phyloP scores from a whole-genome alignment of 108 stramenopile species.

The Parietichytrium sp. region DNA sequence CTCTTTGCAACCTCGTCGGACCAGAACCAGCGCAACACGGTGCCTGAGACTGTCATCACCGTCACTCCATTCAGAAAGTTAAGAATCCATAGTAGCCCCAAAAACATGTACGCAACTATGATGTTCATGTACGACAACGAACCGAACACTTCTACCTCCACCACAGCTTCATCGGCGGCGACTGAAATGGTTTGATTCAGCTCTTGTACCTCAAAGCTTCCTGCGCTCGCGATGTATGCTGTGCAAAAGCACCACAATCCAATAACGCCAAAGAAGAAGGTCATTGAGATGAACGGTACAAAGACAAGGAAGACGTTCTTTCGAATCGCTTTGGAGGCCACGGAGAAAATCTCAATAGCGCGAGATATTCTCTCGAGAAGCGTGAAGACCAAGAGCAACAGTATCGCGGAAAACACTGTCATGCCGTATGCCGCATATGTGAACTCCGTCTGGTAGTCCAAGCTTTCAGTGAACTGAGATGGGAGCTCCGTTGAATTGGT shows the following conservation, averaged over 20 bases:
- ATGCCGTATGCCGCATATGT: background rate
- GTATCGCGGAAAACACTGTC: background rate
- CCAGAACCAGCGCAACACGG: constrained; percentile 29
- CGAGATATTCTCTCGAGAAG: background rate
- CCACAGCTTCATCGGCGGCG: background rate
- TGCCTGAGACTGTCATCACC: background rate
- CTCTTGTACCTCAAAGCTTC: background rate
- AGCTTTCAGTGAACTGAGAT: background rate
- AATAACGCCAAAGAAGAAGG: background rate
- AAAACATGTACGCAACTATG: constrained; percentile 23
- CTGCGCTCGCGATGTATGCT: constrained; percentile 5
- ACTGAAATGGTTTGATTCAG: background rate
- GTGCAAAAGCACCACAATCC: background rate
- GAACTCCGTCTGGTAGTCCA: background rate
- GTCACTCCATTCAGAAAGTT: constrained; percentile 4
- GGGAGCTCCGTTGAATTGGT: background rate
- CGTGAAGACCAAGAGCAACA: constrained; percentile 3
- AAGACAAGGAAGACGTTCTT: constrained; percentile 4
- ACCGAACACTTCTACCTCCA: background rate
- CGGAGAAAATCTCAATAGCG: constrained; percentile 34
- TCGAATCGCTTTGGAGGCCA: constrained; percentile 7
- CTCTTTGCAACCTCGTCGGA: background rate
- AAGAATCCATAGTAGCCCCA: constrained; percentile 36
- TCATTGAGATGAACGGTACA: background rate
- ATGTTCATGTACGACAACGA: constrained; percentile 5